phyloP scores from a whole-genome alignment of 106 monocot genomes.

The Phalaenopsis equestris region DNA sequence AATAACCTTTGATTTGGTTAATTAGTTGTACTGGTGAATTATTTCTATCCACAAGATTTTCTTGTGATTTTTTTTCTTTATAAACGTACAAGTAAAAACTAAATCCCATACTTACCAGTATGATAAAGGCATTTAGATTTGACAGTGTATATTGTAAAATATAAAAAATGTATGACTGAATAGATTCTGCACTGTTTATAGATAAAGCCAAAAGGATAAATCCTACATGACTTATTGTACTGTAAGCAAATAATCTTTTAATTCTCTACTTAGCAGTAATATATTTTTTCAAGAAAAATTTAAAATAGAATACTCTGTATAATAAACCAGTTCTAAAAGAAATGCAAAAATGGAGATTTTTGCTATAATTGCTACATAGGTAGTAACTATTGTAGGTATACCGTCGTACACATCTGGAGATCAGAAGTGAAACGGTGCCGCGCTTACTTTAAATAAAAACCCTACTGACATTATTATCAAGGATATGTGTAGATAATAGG shows the following conservation, averaged over 20 bases:
- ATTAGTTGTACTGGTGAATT: conserved; percentile 9
- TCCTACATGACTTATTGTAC: conserved; percentile 9
- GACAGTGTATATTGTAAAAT: conserved; percentile 6
- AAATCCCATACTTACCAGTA: not conserved
- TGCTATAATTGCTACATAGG: not conserved
- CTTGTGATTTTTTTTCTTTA: not conserved
- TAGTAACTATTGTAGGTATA: conserved; percentile 9
- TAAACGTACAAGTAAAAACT: conserved; percentile 1
- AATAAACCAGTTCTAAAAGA: conserved; percentile 1
- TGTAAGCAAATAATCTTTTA: conserved; percentile 11
- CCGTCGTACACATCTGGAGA: conserved; percentile 6
- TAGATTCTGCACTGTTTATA: conserved; percentile 2
- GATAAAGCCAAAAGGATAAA: conserved; percentile 1
- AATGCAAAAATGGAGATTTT: conserved; percentile 8
- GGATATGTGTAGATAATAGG: not conserved
- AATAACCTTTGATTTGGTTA: conserved; percentile 7
- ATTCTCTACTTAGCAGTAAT: conserved; percentile 4
- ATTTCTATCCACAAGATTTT: not conserved
- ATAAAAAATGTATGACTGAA: conserved; percentile 5
- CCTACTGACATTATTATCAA: conserved; percentile 3
- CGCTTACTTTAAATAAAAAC: conserved; percentile 10
- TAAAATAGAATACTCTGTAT: not conserved
- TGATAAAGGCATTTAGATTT: conserved; percentile 5
- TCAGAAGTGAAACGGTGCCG: conserved; percentile 10
- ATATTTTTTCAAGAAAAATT: not conserved